phyloP scores from a whole-genome alignment of 2,329 filamentous ascomycete genomes.

The Dendryphion nanum region DNA sequence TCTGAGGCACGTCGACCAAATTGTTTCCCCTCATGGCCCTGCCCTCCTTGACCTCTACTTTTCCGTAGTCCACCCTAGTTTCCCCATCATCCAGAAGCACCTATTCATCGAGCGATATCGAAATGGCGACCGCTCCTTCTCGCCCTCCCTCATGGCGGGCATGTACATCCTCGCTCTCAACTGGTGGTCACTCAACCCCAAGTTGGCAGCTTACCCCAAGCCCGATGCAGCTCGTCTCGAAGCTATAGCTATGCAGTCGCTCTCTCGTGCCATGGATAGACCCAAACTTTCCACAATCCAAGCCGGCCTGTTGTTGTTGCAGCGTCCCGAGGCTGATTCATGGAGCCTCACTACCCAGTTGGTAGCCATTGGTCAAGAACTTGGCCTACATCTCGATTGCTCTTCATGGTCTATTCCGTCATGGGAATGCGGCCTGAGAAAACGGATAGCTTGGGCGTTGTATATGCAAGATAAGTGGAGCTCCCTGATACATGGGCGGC shows the following conservation, averaged over 20 bases:
- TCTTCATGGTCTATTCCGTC: constrained; percentile 80
- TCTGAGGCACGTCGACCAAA: constrained; percentile 69
- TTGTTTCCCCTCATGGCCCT: constrained; percentile 75
- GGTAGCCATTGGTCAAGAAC: constrained; percentile 81
- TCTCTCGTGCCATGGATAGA: constrained; percentile 74
- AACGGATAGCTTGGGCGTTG: constrained; percentile 83
- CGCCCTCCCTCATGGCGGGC: constrained; percentile 72
- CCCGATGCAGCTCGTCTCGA: constrained; percentile 75
- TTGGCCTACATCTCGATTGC: constrained; percentile 87
- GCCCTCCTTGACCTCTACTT: constrained; percentile 80
- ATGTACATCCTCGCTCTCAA: constrained; percentile 84
- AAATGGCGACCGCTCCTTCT: constrained; percentile 69
- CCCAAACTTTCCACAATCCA: constrained; percentile 81
- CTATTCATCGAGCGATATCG: constrained; percentile 78
- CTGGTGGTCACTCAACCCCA: constrained; percentile 77
- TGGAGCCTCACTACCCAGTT: constrained; percentile 85
- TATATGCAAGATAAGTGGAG: constrained; percentile 97
- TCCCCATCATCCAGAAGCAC: constrained; percentile 78
- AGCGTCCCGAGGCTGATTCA: constrained; percentile 73
- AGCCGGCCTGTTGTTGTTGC: constrained; percentile 71
- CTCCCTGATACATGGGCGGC: constrained; percentile 78
- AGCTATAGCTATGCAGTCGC: constrained; percentile 67
- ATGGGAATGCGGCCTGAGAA: constrained; percentile 83
- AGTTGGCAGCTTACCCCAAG: constrained; percentile 61
- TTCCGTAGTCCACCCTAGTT: constrained; percentile 73